Conservation (phyloP, 495 filamentous ascomycete species). For the Penicillium longicatenatum region DNA sequence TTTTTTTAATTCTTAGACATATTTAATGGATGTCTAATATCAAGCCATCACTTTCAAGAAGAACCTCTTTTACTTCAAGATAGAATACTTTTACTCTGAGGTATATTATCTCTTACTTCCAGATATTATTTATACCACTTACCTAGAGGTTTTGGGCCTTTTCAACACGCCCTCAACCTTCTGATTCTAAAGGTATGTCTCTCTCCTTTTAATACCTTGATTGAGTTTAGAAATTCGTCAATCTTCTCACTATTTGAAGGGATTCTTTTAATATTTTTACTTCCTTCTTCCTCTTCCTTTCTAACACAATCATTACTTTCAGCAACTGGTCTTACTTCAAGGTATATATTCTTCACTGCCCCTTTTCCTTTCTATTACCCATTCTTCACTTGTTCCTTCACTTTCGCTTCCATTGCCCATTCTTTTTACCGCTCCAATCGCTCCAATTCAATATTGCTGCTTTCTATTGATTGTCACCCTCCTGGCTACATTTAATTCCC, state of each 20-base stretch:
- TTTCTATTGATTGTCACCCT: not conserved
- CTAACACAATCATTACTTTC: not conserved
- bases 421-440: no score
- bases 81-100: no score
- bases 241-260: not conserved
- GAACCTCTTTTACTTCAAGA: no score
- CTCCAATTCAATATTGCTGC: no score
- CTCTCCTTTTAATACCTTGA: not conserved
- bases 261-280: not conserved
- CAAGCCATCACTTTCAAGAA: not conserved
- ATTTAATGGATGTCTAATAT: constrained; percentile 22
- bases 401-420: no score
- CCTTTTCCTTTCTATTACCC: not conserved
- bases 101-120: no score
- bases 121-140: not conserved
- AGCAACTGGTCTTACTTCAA: not conserved
- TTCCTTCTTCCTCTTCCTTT: constrained; percentile 1
- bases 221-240: not conserved
- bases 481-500: no score
- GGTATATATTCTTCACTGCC: not conserved
- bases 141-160: not conserved
- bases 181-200: not conserved
- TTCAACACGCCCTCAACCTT: not conserved
- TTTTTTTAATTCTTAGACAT: constrained; percentile 30
- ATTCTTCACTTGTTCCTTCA: no score